Conservation (phyloP, 352 stramenopile genomes). For the Globisporangium takayamanum region DNA sequence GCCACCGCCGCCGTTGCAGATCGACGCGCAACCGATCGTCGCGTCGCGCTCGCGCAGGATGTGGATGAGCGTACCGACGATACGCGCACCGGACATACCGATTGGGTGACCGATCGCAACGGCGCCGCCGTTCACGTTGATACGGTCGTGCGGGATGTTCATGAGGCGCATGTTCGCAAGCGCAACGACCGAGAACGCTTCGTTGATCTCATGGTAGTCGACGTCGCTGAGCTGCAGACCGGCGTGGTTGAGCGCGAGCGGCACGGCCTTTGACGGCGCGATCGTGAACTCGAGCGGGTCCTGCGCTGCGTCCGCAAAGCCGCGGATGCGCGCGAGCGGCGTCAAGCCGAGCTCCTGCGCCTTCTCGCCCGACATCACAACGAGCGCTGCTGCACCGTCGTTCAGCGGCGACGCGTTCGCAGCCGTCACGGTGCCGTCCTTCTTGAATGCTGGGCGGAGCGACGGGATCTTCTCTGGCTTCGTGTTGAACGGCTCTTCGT, state of each 20-base stretch:
- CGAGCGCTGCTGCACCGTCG: conserved; percentile 94
- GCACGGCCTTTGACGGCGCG: conserved; percentile 92
- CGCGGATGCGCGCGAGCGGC: conserved; percentile 68
- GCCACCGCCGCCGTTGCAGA: conserved; percentile 98
- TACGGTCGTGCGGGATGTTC: conserved; percentile 84
- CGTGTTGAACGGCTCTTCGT: conserved; percentile 92
- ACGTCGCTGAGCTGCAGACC: conserved; percentile 90
- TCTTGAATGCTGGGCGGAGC: conserved; percentile 93
- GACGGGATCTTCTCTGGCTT: conserved; percentile 89
- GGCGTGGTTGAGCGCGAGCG: conserved; percentile 87
- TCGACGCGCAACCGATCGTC: conserved; percentile 94
- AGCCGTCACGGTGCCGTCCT: conserved; percentile 94
- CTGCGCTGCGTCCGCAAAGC: conserved; percentile 81
- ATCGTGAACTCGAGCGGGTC: conserved; percentile 96
- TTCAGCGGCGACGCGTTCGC: conserved; percentile 97
- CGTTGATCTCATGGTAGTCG: conserved; percentile 99
- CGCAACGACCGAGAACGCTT: conserved; percentile 97
- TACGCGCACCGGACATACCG: conserved; percentile 87
- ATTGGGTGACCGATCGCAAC: conserved; percentile 83
- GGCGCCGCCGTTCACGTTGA: conserved; percentile 97
- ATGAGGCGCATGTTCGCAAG: conserved; percentile 95
- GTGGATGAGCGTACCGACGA: conserved; percentile 93
- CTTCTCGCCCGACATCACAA: conserved; percentile 93
- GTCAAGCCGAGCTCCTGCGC: conserved; percentile 76
- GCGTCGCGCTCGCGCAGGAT: conserved; percentile 94